Conservation (phyloP, 2,329 filamentous ascomycete species). For the Leptoxyphium fumago region DNA sequence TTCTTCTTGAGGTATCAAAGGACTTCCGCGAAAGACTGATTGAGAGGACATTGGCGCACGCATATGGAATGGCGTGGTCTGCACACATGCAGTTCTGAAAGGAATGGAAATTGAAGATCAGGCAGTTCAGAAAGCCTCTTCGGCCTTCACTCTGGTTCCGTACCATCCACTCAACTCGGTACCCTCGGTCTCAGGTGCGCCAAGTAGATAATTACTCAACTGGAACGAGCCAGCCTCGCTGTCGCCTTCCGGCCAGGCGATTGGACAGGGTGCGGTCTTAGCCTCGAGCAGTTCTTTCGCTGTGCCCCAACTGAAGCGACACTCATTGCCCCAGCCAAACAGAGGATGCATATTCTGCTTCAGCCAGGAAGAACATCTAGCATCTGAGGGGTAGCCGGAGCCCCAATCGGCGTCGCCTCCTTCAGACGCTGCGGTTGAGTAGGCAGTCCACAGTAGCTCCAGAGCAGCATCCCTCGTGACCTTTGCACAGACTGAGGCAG, state of each 20-base stretch:
- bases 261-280: conserved; percentile 50
- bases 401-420: conserved; percentile 47
- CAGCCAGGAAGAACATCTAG: conserved; percentile 66
- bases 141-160: conserved; percentile 48
- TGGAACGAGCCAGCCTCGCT: conserved; percentile 50
- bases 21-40: no score
- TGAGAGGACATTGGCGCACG: no score
- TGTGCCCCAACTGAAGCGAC: conserved; percentile 90
- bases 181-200: conserved; percentile 30
- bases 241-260: conserved; percentile 72
- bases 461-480: conserved; percentile 85
- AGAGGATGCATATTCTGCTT: conserved; percentile 76
- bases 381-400: conserved; percentile 85
- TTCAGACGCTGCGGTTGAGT: conserved; percentile 23
- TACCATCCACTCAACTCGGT: conserved; percentile 73
- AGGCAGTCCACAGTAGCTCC: conserved; percentile 56
- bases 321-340: conserved; percentile 91
- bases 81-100: no score
- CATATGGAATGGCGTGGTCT: no score
- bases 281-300: conserved; percentile 81
- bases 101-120: no score
- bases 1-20: no score
- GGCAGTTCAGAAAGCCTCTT: conserved; percentile 51
- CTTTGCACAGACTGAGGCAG: conserved; percentile 88
- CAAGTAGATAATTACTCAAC: conserved; percentile 62